Conservation (phyloP, 352 stramenopile species). For the Globisporangium polare region DNA sequence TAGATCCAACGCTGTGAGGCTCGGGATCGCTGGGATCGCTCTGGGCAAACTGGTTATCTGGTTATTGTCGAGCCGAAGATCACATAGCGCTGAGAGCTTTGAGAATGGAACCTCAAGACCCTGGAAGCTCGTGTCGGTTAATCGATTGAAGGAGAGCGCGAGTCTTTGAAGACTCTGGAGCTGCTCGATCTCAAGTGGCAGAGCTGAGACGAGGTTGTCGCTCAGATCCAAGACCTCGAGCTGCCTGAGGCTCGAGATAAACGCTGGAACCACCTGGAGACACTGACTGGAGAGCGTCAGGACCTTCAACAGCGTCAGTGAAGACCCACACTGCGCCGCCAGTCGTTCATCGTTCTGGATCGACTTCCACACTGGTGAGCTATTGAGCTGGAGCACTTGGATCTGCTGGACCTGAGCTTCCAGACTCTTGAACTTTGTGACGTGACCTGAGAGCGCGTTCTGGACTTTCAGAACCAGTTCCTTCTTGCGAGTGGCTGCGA, state of each 20-base stretch:
- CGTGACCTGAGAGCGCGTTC: slow-evolving; percentile 14
- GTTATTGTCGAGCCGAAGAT: slow-evolving; percentile 31
- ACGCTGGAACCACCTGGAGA: slow-evolving; percentile 20
- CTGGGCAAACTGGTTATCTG: slow-evolving; percentile 18
- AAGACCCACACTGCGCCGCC: slow-evolving; percentile 2
- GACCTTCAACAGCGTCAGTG: slow-evolving; percentile 9
- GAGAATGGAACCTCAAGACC: not conserved
- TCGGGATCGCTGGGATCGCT: slow-evolving; percentile 15
- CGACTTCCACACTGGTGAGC: not conserved
- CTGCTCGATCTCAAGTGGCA: slow-evolving; percentile 17
- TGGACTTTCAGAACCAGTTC: slow-evolving; percentile 41
- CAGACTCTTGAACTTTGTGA: not conserved
- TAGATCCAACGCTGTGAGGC: slow-evolving; percentile 28
- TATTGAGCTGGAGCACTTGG: slow-evolving; percentile 19
- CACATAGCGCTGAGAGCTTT: slow-evolving; percentile 16
- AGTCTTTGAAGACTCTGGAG: slow-evolving; percentile 21
- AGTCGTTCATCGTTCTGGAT: slow-evolving; percentile 4
- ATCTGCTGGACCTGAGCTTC: slow-evolving; percentile 1
- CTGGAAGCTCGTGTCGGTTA: slow-evolving; percentile 18
- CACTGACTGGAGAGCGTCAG: slow-evolving; percentile 20
- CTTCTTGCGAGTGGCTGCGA: slow-evolving; percentile 17
- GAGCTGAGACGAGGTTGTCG: slow-evolving; percentile 24
- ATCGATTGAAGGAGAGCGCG: slow-evolving; percentile 17
- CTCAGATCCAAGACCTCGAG: slow-evolving; percentile 33
- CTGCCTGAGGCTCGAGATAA: slow-evolving; percentile 15